Evolutionary conservation across 2,329 filamentous ascomycete species (phyloP).

Genomic region (Dendrostoma leiphaemia): DNA sequence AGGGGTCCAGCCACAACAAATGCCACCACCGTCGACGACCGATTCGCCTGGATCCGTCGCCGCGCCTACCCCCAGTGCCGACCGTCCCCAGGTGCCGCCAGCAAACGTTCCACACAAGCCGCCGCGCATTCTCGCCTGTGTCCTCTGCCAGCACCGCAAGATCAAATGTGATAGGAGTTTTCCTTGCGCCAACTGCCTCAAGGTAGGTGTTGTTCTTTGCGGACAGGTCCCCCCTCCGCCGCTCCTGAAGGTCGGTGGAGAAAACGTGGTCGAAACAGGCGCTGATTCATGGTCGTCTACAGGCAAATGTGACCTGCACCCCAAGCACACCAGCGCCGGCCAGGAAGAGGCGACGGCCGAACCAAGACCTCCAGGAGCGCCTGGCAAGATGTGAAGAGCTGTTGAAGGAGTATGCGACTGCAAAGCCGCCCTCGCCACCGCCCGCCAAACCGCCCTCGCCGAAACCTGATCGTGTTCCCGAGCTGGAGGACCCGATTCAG

Average conservation of each 20-base stretch:
- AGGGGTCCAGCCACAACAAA: conserved; percentile 2
- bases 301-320: conserved; percentile 60
- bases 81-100: neutral
- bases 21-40: neutral
- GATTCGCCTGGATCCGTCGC: conserved; percentile 4
- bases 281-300: neutral
- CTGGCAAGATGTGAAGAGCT: conserved; percentile 58
- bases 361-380: conserved; percentile 61
- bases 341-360: conserved; percentile 57
- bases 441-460: conserved; percentile 20
- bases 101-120: conserved; percentile 30
- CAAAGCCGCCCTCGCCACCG: conserved; percentile 23
- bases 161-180: conserved; percentile 61
- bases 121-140: conserved; percentile 50
- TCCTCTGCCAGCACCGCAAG: conserved; percentile 60
- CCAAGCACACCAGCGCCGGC: conserved; percentile 60
- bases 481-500: conserved; percentile 29
- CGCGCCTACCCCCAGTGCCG: conserved; percentile 2
- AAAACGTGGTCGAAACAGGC: neutral
- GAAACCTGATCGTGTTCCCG: conserved; percentile 21
- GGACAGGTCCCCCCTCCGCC: neutral
- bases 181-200: conserved; percentile 59
- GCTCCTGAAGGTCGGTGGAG: neutral
- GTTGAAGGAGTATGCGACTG: conserved; percentile 54
- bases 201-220: conserved; percentile 51